Evolutionary conservation across 768 basidiomycete genomes (phyloP), one percentile per base, ranked within the genome.

Genomic region (Atractiella rhizophila): DNA sequence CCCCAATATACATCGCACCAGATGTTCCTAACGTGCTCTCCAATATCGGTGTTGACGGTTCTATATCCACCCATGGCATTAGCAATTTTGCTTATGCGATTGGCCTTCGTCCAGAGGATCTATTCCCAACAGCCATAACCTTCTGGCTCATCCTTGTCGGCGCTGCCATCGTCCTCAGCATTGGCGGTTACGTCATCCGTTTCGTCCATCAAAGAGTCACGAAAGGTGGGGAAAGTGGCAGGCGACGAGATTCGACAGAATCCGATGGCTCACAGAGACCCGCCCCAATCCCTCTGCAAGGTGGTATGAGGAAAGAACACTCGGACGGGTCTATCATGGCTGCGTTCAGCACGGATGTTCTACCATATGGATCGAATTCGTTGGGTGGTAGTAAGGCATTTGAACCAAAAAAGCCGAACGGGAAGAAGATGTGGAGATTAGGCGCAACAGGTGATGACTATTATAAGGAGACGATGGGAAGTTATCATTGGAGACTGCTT

Each of bases 51-150:
- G 10, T 25, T 20, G 18, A 28, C 42, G 12, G 24, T n/a, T 4
- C 19, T 43, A 4, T 43, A 39, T 20, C 36, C 44, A 43, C 62
- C 8, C 48, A 50, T 7, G 88, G 88, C 3, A 72, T 98, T 33
- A 63, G 70, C 13, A 74, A 77, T 2, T 86, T 86, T 55, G 79
- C 85, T 1, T 74, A 73, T 54, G 67, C 78, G 11, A 62, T 88
- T 30, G 91, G 88, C 24, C 55, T 96, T 4, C 70, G 71, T 11
- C 76, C 78, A 1, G 66, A 72, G 52, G 77, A 91, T 54, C 85
- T 35, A 81, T 91, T 53, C 68, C 68, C 18, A 72, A 75, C 38
- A 83, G 78, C 57, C 61, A 60, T 94, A 39, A 88, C 91, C 62
- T 67, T 91, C 37, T 66, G 50, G 68, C 45, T 72, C 28, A 45